These are phyloP conservation scores for Aspergillus luchuensis DNA, from an alignment of 2,329 filamentous ascomycete species.

Conservation along the genomic window DNA sequence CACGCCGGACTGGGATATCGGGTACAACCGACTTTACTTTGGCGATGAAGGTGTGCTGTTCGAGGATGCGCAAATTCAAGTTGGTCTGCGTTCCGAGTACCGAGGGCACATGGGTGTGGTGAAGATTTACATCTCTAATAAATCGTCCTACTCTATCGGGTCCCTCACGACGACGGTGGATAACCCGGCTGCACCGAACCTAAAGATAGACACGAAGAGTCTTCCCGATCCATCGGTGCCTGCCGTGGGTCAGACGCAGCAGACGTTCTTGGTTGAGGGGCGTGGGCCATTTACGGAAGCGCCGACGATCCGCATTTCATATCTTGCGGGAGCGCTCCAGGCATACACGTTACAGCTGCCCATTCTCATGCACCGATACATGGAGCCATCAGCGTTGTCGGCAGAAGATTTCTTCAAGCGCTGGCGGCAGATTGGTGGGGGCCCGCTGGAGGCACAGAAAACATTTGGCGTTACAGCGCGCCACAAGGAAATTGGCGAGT, in stretches of 20 bases:
- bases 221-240: constrained; percentile 80
- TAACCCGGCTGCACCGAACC: constrained; percentile 62
- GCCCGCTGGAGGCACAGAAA: constrained; percentile 80
- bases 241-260: constrained; percentile 77
- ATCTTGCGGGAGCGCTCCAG: constrained; percentile 89
- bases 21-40: constrained; percentile 81
- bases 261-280: constrained; percentile 93
- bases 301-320: constrained; percentile 91
- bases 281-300: constrained; percentile 75
- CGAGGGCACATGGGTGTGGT: constrained; percentile 92
- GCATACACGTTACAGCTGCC: constrained; percentile 89
- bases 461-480: constrained; percentile 72
- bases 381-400: constrained; percentile 84
- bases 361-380: constrained; percentile 89
- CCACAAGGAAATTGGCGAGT: constrained; percentile 66
- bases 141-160: constrained; percentile 78
- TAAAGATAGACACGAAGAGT: constrained; percentile 85
- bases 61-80: constrained; percentile 90
- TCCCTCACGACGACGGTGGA: constrained; percentile 95
- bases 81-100: constrained; percentile 91
- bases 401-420: constrained; percentile 98
- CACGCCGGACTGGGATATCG: constrained; percentile 90
- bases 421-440: constrained; percentile 96
- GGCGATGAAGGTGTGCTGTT: constrained; percentile 84
- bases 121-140: constrained; percentile 95